phyloP scores from a whole-genome alignment of 2,329 filamentous ascomycete genomes.

The Alternaria novae-zelandiae region DNA sequence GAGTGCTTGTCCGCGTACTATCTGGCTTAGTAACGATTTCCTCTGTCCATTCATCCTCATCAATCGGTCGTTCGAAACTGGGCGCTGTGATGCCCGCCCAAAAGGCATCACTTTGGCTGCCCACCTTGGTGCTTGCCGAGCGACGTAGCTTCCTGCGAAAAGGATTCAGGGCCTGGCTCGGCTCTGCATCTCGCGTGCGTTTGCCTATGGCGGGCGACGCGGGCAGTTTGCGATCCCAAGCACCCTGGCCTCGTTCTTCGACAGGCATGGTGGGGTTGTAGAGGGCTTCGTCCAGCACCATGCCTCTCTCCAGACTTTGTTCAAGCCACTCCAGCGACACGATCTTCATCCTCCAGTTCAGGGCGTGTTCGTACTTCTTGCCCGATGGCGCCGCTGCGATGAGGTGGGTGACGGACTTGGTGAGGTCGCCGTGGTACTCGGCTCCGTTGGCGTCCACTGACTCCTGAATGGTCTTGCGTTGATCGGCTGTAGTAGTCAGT shows the following conservation, averaged over 20 bases:
- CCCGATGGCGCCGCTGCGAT: conserved; percentile 80
- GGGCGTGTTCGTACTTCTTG: conserved; percentile 90
- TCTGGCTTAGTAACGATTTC: conserved; percentile 28
- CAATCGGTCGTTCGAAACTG: conserved; percentile 31
- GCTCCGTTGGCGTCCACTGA: conserved; percentile 74
- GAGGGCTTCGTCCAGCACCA: conserved; percentile 86
- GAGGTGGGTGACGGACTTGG: conserved; percentile 83
- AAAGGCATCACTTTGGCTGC: conserved; percentile 79
- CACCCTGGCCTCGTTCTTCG: conserved; percentile 76
- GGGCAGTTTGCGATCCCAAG: conserved; percentile 64
- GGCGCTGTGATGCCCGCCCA: conserved; percentile 83
- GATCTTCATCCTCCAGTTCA: conserved; percentile 77
- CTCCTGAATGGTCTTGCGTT: conserved; percentile 74
- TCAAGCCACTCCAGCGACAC: conserved; percentile 86
- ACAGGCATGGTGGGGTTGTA: conserved; percentile 77
- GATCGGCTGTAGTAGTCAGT: conserved; percentile 58
- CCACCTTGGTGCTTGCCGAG: conserved; percentile 83
- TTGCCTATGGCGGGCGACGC: conserved; percentile 51
- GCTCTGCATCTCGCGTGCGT: conserved; percentile 40
- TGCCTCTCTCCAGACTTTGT: conserved; percentile 81
- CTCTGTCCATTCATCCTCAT: conserved; percentile 46
- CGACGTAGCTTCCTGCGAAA: conserved; percentile 79
- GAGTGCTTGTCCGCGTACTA: conserved; percentile 18
- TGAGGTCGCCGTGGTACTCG: conserved; percentile 86
- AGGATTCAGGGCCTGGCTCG: conserved; percentile 51